Evolutionary conservation across 768 basidiomycete species (phyloP).

Genomic region (Butyriboletus loyo): DNA sequence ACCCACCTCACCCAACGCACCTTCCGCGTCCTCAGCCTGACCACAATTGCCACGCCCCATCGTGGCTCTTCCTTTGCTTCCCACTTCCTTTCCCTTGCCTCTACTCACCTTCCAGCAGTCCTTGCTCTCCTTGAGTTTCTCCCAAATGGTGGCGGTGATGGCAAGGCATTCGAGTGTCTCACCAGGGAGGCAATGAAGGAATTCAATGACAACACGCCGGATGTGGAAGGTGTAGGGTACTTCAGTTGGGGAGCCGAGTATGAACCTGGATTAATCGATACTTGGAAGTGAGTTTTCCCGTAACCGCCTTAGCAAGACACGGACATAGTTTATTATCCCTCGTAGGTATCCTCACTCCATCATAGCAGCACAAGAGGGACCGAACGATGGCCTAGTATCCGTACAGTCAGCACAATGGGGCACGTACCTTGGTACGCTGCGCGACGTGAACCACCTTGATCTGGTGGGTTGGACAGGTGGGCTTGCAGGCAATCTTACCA

Average conservation of each 20-base stretch:
- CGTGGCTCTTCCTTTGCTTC: slow-evolving; percentile 92
- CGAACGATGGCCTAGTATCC: slow-evolving; percentile 92
- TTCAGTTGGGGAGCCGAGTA: slow-evolving; percentile 95
- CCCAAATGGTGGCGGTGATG: slow-evolving; percentile 92
- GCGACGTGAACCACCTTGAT: slow-evolving; percentile 88
- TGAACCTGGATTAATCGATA: slow-evolving; percentile 86
- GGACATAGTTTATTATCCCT: not conserved
- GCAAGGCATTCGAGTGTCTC: slow-evolving; percentile 87
- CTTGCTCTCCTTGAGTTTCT: slow-evolving; percentile 76
- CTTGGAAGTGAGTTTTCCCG: slow-evolving; percentile 58
- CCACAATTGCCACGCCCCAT: slow-evolving; percentile 94
- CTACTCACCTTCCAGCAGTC: slow-evolving; percentile 61
- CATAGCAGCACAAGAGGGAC: slow-evolving; percentile 81
- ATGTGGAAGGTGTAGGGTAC: slow-evolving; percentile 77
- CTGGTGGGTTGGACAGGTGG: slow-evolving; percentile 83
- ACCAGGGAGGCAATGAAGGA: slow-evolving; percentile 80
- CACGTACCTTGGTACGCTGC: slow-evolving; percentile 90
- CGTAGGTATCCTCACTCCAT: slow-evolving; percentile 69
- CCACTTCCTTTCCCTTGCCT: slow-evolving; percentile 79
- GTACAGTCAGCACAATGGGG: slow-evolving; percentile 91
- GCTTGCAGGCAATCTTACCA: slow-evolving; percentile 25
- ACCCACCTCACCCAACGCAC: slow-evolving; percentile 74
- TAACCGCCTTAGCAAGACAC: not conserved
- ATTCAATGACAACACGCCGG: slow-evolving; percentile 86
- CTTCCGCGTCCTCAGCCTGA: slow-evolving; percentile 82